Percentiles rank a stretch among this genome's conserved stretches.
These are phyloP conservation scores for Botrytis sinoallii DNA, from an alignment of 2,329 filamentous ascomycete species.

Conservation along the genomic window DNA sequence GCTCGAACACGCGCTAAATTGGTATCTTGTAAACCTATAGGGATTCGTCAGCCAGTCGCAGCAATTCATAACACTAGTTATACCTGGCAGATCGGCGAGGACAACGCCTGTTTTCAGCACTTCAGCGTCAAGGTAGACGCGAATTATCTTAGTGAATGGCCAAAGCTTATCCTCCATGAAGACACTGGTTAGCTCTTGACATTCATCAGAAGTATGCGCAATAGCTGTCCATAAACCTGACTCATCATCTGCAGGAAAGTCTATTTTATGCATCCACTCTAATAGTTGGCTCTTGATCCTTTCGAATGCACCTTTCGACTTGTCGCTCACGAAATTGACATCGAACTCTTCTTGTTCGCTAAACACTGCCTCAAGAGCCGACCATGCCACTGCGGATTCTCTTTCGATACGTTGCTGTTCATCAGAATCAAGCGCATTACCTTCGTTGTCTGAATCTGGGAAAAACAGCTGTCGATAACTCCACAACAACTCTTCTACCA, in stretches of 20 bases:
- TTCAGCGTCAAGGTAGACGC: constrained; percentile 7
- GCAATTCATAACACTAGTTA: background rate
- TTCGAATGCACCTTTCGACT: background rate
- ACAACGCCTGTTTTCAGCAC: constrained; percentile 5
- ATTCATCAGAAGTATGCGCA: background rate
- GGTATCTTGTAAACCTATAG: constrained; percentile 37
- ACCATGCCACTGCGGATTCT: background rate
- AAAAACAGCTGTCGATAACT: background rate
- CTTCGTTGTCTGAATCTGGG: background rate
- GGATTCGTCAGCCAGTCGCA: background rate
- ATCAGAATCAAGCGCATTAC: background rate
- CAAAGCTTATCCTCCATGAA: constrained; percentile 1
- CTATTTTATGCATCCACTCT: background rate
- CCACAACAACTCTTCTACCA: background rate
- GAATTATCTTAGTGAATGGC: constrained; percentile 3
- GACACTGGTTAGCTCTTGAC: background rate
- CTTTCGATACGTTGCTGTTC: background rate
- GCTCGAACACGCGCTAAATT: constrained; percentile 39
- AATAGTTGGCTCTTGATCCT: background rate
- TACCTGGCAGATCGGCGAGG: background rate
- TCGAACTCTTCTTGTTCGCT: background rate
- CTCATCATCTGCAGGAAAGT: background rate
- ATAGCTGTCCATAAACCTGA: constrained; percentile 1
- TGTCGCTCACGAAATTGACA: background rate
- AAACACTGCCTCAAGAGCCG: background rate